Conservation (phyloP, 257 asterid genomes). For the Solanum pennellii region DNA sequence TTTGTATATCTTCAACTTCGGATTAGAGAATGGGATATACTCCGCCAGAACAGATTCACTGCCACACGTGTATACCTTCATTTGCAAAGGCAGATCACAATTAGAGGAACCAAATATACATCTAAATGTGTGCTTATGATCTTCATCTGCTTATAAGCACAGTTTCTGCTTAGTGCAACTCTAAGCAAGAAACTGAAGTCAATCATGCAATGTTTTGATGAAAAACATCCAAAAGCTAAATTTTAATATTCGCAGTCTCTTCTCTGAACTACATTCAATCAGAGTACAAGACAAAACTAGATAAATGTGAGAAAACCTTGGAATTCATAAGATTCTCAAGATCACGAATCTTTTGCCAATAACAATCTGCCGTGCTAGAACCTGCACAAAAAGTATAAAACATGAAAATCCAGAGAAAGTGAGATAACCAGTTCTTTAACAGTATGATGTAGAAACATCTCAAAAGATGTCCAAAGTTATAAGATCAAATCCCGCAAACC, state of each 20-base stretch:
- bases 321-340: constrained; percentile 75
- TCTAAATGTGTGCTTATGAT: neutral
- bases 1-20: constrained; percentile 38
- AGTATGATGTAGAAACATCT: neutral
- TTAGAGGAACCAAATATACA: neutral
- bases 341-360: constrained; percentile 44
- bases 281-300: neutral
- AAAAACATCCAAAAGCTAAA: neutral
- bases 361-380: constrained; percentile 15
- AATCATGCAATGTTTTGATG: neutral
- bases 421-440: neutral
- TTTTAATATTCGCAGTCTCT: neutral
- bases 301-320: constrained; percentile 38
- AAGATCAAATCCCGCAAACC: constrained; percentile 19
- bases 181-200: neutral
- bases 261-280: neutral
- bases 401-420: neutral
- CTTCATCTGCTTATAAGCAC: neutral
- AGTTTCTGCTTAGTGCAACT: neutral
- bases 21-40: constrained; percentile 38
- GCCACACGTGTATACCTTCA: constrained; percentile 66
- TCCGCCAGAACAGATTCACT: constrained; percentile 37
- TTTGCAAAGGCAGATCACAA: neutral
- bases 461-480: neutral
- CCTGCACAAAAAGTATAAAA: constrained; percentile 17